These are phyloP conservation scores for Scalesia atractyloides DNA, from an alignment of 129 eudicot species.

Conservation along the genomic window DNA sequence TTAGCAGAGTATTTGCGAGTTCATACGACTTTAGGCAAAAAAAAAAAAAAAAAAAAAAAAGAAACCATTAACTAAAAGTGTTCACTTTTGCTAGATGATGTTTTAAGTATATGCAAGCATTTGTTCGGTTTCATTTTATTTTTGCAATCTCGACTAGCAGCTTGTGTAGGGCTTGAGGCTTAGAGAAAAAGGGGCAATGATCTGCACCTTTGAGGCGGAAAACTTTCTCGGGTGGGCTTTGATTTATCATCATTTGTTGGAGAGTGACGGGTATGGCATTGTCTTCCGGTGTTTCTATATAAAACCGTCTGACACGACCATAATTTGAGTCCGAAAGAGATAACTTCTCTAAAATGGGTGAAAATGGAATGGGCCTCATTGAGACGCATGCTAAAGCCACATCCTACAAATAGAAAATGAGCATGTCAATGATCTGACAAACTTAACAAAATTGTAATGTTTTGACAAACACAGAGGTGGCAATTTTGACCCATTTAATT, in stretches of 20 bases:
- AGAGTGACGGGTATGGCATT: slow-evolving; percentile 67
- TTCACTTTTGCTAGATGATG: slow-evolving; percentile 1
- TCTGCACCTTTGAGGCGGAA: slow-evolving; percentile 89
- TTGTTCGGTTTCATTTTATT: slow-evolving; percentile 30
- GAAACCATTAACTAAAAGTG: neutral
- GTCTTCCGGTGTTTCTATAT: slow-evolving; percentile 78
- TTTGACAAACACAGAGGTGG: neutral
- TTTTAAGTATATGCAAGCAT: slow-evolving; percentile 5
- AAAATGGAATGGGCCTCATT: slow-evolving; percentile 89
- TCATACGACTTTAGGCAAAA: too few relatives aligned
- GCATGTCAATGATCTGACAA: neutral
- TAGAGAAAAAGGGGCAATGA: slow-evolving; percentile 95
- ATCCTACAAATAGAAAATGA: slow-evolving; percentile 48
- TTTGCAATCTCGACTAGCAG: slow-evolving; percentile 73
- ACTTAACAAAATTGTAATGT: neutral
- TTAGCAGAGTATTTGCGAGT: too few relatives aligned
- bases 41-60: too few relatives aligned
- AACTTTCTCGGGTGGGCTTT: slow-evolving; percentile 73
- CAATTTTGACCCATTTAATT: neutral
- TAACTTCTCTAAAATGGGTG: slow-evolving; percentile 83
- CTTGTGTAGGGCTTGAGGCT: slow-evolving; percentile 88
- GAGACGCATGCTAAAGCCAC: slow-evolving; percentile 87
- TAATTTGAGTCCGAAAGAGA: slow-evolving; percentile 66
- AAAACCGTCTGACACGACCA: slow-evolving; percentile 80
- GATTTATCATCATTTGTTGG: slow-evolving; percentile 61